Evolutionary conservation across 192 early-diverging fungal genomes (phyloP).

Genomic region (Piromyces sp.): DNA sequence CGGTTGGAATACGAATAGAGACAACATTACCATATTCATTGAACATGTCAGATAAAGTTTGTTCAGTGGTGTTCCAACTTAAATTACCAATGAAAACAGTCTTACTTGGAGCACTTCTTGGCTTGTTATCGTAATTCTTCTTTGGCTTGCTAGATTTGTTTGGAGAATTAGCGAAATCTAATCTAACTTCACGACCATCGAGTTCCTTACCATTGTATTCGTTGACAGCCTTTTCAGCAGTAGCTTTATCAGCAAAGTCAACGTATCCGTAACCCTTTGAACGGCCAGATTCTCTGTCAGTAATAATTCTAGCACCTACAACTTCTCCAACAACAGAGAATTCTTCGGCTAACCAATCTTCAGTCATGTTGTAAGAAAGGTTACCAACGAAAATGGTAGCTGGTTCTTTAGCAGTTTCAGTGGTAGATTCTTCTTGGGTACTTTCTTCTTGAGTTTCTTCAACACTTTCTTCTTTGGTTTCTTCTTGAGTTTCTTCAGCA

Average conservation of each 20-base stretch:
- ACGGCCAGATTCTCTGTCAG: constrained; percentile 45
- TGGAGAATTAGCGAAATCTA: constrained; percentile 51
- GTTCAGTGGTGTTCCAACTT: constrained; percentile 45
- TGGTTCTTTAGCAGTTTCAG: constrained; percentile 14
- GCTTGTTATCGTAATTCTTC: not conserved
- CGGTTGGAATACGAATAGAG: constrained; percentile 49
- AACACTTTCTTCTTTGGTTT: constrained; percentile 28
- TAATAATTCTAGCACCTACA: constrained; percentile 54
- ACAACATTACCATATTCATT: constrained; percentile 39
- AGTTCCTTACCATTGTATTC: constrained; percentile 49
- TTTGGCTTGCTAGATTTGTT: constrained; percentile 16
- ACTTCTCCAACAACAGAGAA: constrained; percentile 58
- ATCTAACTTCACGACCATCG: constrained; percentile 62
- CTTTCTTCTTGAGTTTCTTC: constrained; percentile 1
- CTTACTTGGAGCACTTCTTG: constrained; percentile 24
- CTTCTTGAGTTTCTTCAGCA: not conserved
- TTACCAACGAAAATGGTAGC: constrained; percentile 56
- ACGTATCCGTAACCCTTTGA: constrained; percentile 82
- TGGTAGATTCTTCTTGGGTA: constrained; percentile 2
- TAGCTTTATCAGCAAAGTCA: constrained; percentile 47
- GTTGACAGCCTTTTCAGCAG: constrained; percentile 48
- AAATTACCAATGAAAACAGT: constrained; percentile 75
- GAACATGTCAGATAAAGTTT: constrained; percentile 43
- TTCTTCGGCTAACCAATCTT: constrained; percentile 36
- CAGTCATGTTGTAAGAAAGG: constrained; percentile 51